Conservation (phyloP, 768 basidiomycete genomes). For the Suillus luteus region DNA sequence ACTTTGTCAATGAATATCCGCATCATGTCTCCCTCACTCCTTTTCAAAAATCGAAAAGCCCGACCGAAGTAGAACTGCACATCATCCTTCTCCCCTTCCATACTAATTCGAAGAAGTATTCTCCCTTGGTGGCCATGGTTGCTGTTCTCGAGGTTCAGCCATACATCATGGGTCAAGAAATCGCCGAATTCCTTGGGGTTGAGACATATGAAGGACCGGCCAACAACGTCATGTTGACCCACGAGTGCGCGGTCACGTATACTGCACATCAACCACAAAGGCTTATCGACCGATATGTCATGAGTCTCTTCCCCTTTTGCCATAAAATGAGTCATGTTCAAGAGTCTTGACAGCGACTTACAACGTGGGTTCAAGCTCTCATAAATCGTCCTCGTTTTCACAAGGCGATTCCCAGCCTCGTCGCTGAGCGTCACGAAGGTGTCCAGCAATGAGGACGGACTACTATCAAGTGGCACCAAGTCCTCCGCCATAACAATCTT, state of each 20-base stretch:
- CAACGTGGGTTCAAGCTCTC: constrained; percentile 90
- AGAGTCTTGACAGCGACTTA: constrained; percentile 40
- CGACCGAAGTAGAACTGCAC: constrained; percentile 97
- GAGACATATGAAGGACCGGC: constrained; percentile 88
- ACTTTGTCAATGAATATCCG: constrained; percentile 98
- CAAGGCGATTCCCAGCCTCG: constrained; percentile 83
- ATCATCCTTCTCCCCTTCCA: constrained; percentile 99
- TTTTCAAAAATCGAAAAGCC: constrained; percentile 90
- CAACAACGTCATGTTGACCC: constrained; percentile 92
- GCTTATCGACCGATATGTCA: constrained; percentile 89
- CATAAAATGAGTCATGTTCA: constrained; percentile 13
- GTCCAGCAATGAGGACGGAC: constrained; percentile 78
- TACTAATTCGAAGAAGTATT: constrained; percentile 85
- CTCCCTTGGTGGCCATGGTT: constrained; percentile 58
- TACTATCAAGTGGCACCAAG: constrained; percentile 74
- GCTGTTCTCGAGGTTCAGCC: constrained; percentile 82
- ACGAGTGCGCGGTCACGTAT: constrained; percentile 87
- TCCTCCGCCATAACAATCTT: constrained; percentile 93
- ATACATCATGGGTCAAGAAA: constrained; percentile 86
- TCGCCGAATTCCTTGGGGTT: constrained; percentile 89
- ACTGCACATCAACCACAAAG: constrained; percentile 97
- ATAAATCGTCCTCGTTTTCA: constrained; percentile 95
- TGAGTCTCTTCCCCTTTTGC: constrained; percentile 92
- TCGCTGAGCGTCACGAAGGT: constrained; percentile 95
- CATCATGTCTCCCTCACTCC: constrained; percentile 94